phyloP scores from a whole-genome alignment of 306 rosid species.

The Quercus mongolica region DNA sequence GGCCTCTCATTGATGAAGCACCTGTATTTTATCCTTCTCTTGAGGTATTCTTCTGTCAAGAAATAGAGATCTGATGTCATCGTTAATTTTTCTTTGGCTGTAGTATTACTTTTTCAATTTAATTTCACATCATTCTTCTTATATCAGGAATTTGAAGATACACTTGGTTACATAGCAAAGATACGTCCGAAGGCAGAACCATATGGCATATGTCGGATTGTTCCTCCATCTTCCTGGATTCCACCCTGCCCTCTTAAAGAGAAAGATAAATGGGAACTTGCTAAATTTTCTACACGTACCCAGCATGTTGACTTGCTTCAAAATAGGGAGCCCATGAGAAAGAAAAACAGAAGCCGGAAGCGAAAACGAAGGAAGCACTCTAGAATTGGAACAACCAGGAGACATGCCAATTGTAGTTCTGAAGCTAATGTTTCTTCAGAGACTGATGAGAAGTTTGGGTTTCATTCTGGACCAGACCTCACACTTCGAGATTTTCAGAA shows the following conservation, averaged over 20 bases:
- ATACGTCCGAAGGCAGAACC: slow-evolving; percentile 74
- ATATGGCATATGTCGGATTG: slow-evolving; percentile 92
- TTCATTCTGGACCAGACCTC: slow-evolving; percentile 73
- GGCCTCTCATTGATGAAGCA: slow-evolving; percentile 75
- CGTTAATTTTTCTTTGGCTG: neutral
- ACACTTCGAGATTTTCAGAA: slow-evolving; percentile 68
- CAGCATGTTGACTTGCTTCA: slow-evolving; percentile 93
- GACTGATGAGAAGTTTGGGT: slow-evolving; percentile 77
- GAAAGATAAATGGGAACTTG: slow-evolving; percentile 66
- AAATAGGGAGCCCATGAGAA: slow-evolving; percentile 94
- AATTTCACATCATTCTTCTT: neutral
- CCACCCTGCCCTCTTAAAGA: slow-evolving; percentile 95
- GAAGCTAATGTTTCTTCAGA: slow-evolving; percentile 54
- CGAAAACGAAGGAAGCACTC: slow-evolving; percentile 65
- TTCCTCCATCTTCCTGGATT: slow-evolving; percentile 84
- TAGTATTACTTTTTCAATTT: slow-evolving; percentile 5
- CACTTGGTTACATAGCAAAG: slow-evolving; percentile 80
- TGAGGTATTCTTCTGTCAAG: slow-evolving; percentile 46
- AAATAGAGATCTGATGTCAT: neutral
- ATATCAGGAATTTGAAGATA: slow-evolving; percentile 78
- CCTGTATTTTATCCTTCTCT: slow-evolving; percentile 82
- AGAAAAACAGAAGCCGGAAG: slow-evolving; percentile 75
- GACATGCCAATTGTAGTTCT: slow-evolving; percentile 37
- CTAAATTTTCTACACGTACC: slow-evolving; percentile 77
- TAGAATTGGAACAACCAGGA: slow-evolving; percentile 52